These are phyloP conservation scores for Ampelocalamus luodianensis DNA, from an alignment of 176 grass and related monocot species.

Conservation along the genomic window DNA sequence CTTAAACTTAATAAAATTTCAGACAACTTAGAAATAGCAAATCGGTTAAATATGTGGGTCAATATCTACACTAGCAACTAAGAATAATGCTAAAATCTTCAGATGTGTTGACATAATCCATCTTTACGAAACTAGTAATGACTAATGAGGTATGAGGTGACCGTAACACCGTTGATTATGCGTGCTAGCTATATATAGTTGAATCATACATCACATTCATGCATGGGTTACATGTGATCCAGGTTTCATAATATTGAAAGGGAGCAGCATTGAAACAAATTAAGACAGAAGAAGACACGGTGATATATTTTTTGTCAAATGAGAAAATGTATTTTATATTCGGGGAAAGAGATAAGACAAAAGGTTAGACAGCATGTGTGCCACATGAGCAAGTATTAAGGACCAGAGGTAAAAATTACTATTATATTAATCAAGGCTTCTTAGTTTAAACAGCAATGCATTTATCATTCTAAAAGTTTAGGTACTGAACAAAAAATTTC, in stretches of 20 bases:
- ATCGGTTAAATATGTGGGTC: too few species aligned
- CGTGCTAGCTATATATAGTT: neutral
- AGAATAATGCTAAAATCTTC: neutral
- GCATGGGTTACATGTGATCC: neutral
- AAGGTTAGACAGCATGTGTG: neutral
- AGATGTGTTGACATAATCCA: neutral
- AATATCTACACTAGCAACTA: neutral
- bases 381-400: too few species aligned
- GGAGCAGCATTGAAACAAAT: neutral
- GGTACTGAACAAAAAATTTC: neutral
- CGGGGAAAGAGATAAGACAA: neutral
- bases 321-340: neutral
- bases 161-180: neutral
- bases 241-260: neutral
- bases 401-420: too few species aligned
- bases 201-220: neutral
- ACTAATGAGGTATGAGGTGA: neutral
- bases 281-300: neutral
- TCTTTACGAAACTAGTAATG: neutral
- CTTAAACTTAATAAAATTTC: too few species aligned
- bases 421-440: neutral
- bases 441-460: neutral
- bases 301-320: neutral
- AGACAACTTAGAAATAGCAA: too few species aligned
- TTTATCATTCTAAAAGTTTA: neutral